Base-by-base conservation (phyloP, 2,329 filamentous ascomycete species). In the Bipolaris zeicola region DNA sequence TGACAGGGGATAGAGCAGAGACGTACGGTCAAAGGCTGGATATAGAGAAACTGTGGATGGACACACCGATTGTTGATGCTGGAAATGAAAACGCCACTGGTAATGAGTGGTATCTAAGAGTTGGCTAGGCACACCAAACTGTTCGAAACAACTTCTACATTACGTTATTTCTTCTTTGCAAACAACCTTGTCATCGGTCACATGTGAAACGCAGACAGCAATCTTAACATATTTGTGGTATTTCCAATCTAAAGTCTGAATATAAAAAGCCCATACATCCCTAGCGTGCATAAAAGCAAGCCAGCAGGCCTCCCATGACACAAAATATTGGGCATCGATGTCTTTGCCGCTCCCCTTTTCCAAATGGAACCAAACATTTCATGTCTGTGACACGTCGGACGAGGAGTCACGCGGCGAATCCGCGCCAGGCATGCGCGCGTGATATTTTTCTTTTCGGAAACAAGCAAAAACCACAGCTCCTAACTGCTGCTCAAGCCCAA, bases 1-100 rank as follows among this genome's bases (percentile, higher is more conserved):
- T 68, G 43, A 68, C 55, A 14, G 22, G 14, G 5, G 65, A 60
- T 13, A 50, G 52, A n/a, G 56, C 52, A 8, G 36, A 48, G 8
- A 43, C 37, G 6, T 70, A 69, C 56, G 50, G 57, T 8, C 13
- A 4, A 8, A n/a, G 34, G 1, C 22, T 68, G n/a, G 36, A 66
- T 38, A 20, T 69, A 1, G 51, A 26, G 37, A 41, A 47, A 16
- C 39, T 61, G 6, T 74, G 71, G 71, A 38, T 57, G 18, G 68
- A 73, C 49, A 44, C 54, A 1, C 71, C 71, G 2, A 43, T 62
- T 2, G 10, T 48, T 18, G 14, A 8, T 3, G 18, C 5, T 64
- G 46, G 26, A 28, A 14, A 24, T 20, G 28, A 26, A n/a, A 13
- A 41, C 26, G 1, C 22, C 10, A 16, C 20, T 14, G 7, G n/a